A percentile compares a stretch with the other conserved stretches of the same genome.
These are phyloP conservation scores for Smallanthus sonchifolius DNA, from an alignment of 129 eudicot species.

Conservation along the genomic window DNA sequence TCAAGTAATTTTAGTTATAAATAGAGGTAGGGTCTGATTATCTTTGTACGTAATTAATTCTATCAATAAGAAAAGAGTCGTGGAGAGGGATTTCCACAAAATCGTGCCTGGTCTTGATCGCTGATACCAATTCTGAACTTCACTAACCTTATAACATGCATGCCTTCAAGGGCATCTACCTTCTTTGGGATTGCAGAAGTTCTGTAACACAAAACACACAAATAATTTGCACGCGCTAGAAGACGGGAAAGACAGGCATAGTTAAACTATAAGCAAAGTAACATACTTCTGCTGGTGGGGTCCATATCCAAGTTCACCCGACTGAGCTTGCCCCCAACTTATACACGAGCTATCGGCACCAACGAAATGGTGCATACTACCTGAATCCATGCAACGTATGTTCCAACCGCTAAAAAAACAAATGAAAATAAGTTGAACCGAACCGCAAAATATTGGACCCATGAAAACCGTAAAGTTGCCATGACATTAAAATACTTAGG, in stretches of 20 bases:
- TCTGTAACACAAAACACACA: conserved; percentile 33
- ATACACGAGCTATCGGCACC: conserved; percentile 93
- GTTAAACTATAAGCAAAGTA: background rate
- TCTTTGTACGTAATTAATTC: too few species aligned
- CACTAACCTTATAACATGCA: conserved; percentile 89
- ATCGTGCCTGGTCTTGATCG: too few species aligned
- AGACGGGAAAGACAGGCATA: background rate
- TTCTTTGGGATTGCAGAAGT: conserved; percentile 85
- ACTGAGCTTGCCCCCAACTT: conserved; percentile 95
- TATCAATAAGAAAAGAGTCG: too few species aligned
- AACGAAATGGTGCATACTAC: conserved; percentile 84
- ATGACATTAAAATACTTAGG: background rate
- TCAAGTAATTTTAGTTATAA: too few species aligned
- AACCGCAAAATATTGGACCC: background rate
- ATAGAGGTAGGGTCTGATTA: too few species aligned
- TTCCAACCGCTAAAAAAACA: conserved; percentile 65
- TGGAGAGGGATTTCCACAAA: too few species aligned
- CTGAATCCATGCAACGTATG: conserved; percentile 88
- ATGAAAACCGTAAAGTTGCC: background rate
- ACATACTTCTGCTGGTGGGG: conserved; percentile 78
- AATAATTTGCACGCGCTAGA: background rate
- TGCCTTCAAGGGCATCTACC: conserved; percentile 84
- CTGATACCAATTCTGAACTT: too few species aligned
- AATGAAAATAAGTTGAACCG: background rate
- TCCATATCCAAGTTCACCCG: conserved; percentile 95